These are phyloP conservation scores for Xylariaceae sp. DNA, from an alignment of 2,329 filamentous ascomycete species.

Conservation along the genomic window DNA sequence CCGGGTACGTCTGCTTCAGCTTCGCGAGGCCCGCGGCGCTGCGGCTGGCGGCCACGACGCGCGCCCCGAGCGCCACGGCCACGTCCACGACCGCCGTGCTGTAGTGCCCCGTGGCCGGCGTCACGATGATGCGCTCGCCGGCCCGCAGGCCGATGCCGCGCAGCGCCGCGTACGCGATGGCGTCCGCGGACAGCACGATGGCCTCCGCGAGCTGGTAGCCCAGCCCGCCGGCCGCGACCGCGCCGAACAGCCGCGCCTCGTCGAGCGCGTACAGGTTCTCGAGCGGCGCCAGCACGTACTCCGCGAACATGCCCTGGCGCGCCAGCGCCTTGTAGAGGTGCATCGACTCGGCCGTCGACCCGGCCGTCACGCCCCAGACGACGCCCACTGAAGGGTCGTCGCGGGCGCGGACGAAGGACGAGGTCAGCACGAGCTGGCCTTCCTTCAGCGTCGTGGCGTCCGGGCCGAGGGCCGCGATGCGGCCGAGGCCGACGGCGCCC, in stretches of 20 bases:
- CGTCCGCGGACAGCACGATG: background rate
- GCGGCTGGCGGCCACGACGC: conserved; percentile 3
- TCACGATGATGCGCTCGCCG: conserved; percentile 10
- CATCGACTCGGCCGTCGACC: background rate
- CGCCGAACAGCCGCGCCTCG: conserved; percentile 5
- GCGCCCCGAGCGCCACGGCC: conserved; percentile 10
- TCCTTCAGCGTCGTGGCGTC: conserved; percentile 7
- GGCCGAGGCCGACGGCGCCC: conserved; percentile 14
- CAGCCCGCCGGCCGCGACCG: background rate
- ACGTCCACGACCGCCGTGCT: conserved; percentile 11
- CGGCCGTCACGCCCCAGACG: conserved; percentile 5
- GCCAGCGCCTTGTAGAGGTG: conserved; percentile 5
- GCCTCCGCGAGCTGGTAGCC: conserved; percentile 1
- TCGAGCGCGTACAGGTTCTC: conserved; percentile 13
- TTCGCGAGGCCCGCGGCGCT: conserved; percentile 5
- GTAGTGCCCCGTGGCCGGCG: conserved; percentile 10
- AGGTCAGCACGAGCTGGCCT: conserved; percentile 11
- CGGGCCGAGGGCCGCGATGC: conserved; percentile 3
- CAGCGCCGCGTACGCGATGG: background rate
- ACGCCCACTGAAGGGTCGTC: conserved; percentile 10
- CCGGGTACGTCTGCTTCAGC: conserved; percentile 7
- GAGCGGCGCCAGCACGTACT: conserved; percentile 9
- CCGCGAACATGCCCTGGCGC: conserved; percentile 1
- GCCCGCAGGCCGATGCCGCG: conserved; percentile 3
- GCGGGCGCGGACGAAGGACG: conserved; percentile 5